Evolutionary conservation across 495 filamentous ascomycete species (phyloP).

Genomic region (Chaetomium fimeti): DNA sequence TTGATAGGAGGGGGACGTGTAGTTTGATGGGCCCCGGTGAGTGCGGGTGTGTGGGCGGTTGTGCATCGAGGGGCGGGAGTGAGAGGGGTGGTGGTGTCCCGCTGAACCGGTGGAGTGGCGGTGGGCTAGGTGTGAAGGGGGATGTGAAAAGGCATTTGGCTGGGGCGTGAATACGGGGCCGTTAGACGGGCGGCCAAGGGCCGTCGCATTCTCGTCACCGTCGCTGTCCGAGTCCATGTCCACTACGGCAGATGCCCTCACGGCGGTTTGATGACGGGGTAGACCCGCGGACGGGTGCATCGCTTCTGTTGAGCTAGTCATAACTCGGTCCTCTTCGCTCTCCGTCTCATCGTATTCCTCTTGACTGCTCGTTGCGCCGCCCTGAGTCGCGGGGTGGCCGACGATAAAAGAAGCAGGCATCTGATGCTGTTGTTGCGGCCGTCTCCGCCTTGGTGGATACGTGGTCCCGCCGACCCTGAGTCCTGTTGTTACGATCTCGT

Average conservation of each 20-base stretch:
- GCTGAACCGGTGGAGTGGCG: constrained; percentile 49
- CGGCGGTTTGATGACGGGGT: constrained; percentile 25
- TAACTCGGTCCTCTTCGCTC: constrained; percentile 65
- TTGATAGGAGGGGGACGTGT: constrained; percentile 73
- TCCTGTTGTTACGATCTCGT: constrained; percentile 85
- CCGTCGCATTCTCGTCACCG: constrained; percentile 78
- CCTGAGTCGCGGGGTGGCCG: constrained; percentile 44
- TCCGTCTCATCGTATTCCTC: constrained; percentile 71
- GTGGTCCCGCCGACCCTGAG: constrained; percentile 64
- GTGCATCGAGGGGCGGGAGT: constrained; percentile 42
- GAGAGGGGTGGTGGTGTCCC: constrained; percentile 39
- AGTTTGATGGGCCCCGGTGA: constrained; percentile 54
- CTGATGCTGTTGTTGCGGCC: constrained; percentile 49
- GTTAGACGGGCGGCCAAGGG: constrained; percentile 61
- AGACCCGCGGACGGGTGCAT: constrained; percentile 42
- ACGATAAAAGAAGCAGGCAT: constrained; percentile 38
- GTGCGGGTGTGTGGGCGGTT: constrained; percentile 42
- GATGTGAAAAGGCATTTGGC: constrained; percentile 87
- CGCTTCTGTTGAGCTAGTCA: constrained; percentile 83
- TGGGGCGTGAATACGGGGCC: constrained; percentile 72
- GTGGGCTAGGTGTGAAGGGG: constrained; percentile 58
- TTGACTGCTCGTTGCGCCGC: constrained; percentile 69
- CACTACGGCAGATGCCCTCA: constrained; percentile 19
- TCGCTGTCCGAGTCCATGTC: constrained; percentile 39
- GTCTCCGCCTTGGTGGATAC: constrained; percentile 55